Percentiles rank a stretch among this genome's conserved stretches.
Evolutionary conservation across 2,329 filamentous ascomycete species (phyloP).

Genomic region (Colletotrichum spaethianum): DNA sequence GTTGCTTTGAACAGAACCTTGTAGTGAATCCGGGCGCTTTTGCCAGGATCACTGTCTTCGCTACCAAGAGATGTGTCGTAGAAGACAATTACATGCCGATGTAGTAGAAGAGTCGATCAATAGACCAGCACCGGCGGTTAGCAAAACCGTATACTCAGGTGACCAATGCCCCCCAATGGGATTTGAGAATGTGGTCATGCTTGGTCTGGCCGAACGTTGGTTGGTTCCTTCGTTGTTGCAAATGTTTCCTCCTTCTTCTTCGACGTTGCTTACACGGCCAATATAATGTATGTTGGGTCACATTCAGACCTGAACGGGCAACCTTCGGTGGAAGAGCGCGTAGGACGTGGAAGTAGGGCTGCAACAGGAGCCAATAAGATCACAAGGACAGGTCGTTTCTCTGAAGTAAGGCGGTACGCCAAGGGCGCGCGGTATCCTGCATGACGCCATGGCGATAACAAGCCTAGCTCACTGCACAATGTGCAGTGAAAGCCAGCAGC

Average conservation of each 20-base stretch:
- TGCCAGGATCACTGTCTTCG: background rate
- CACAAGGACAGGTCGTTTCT: too few species aligned
- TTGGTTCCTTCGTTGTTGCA: background rate
- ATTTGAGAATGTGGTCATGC: background rate
- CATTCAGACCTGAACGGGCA: too few species aligned
- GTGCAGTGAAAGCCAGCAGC: too few species aligned
- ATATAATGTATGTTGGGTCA: too few species aligned
- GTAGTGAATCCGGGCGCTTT: background rate
- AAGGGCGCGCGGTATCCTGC: background rate
- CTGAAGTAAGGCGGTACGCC: background rate
- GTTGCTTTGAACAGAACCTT: background rate
- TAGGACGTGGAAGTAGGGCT: background rate
- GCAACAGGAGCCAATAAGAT: background rate
- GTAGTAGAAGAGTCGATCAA: background rate
- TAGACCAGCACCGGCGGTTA: background rate
- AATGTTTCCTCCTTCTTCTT: background rate
- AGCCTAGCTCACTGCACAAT: background rate
- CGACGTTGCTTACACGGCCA: background rate
- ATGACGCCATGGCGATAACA: background rate
- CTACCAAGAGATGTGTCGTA: background rate
- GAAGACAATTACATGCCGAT: background rate
- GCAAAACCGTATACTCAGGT: background rate
- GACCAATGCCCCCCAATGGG: too few species aligned
- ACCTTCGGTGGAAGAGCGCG: background rate
- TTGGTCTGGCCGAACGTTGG: background rate